These are phyloP conservation scores for Pholiota adiposa DNA, from an alignment of 1,284 basidiomycete species.

Conservation along the genomic window DNA sequence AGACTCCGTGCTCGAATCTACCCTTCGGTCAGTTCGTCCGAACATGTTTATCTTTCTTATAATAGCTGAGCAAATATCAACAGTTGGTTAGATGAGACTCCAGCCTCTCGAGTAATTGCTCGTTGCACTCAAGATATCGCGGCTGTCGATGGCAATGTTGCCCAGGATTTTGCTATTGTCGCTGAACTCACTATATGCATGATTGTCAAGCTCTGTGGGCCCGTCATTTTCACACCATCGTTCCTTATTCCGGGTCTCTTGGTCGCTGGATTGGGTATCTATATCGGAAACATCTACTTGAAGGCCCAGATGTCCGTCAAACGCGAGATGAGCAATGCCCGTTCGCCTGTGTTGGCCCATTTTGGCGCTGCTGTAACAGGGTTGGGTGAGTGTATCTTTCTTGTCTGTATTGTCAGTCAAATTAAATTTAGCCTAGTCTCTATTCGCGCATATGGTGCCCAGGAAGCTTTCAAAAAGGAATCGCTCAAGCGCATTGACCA, in stretches of 20 bases:
- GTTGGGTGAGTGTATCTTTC: slow-evolving; percentile 47
- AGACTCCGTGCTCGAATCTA: slow-evolving; percentile 45
- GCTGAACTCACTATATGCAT: slow-evolving; percentile 32
- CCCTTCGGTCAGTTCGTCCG: slow-evolving; percentile 35
- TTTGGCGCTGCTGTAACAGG: slow-evolving; percentile 74
- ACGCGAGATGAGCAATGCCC: slow-evolving; percentile 50
- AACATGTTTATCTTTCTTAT: not conserved
- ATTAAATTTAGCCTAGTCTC: slow-evolving; percentile 44
- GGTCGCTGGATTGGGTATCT: slow-evolving; percentile 33
- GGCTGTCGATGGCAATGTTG: slow-evolving; percentile 6
- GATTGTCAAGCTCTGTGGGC: slow-evolving; percentile 34
- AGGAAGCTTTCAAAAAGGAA: slow-evolving; percentile 50
- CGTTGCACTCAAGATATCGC: slow-evolving; percentile 61
- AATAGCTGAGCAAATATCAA: slow-evolving; percentile 17
- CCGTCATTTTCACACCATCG: slow-evolving; percentile 36
- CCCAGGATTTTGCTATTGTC: slow-evolving; percentile 3
- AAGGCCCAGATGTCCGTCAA: slow-evolving; percentile 75
- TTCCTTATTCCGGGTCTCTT: slow-evolving; percentile 37
- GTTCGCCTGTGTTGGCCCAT: slow-evolving; percentile 28
- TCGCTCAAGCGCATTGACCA: slow-evolving; percentile 51
- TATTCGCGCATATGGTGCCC: slow-evolving; percentile 63
- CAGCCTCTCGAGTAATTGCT: slow-evolving; percentile 54
- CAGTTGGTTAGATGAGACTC: slow-evolving; percentile 56
- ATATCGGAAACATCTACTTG: slow-evolving; percentile 31
- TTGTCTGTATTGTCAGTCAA: not conserved